Conservation (phyloP, 768 basidiomycete species). For the Omphalotus guepiniiformis region DNA sequence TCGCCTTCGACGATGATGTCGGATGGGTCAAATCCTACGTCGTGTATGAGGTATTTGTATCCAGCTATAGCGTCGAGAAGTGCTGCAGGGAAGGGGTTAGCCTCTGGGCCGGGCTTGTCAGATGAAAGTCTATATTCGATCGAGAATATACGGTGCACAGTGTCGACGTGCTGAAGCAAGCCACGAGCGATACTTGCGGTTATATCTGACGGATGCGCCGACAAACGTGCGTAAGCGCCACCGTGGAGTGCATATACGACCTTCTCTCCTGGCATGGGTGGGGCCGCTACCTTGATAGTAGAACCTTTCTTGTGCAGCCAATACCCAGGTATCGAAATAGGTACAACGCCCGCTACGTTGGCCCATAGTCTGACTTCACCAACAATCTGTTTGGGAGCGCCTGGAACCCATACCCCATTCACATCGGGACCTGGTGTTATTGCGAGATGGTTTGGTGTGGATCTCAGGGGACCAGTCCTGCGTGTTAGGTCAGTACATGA, state of each 20-base stretch:
- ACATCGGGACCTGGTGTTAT: constrained; percentile 36
- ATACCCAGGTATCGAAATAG: constrained; percentile 50
- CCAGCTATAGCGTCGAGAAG: constrained; percentile 72
- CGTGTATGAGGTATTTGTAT: constrained; percentile 63
- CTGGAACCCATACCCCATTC: constrained; percentile 47
- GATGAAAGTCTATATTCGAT: constrained; percentile 72
- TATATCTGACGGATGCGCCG: constrained; percentile 52
- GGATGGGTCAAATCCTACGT: constrained; percentile 49
- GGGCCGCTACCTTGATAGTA: constrained; percentile 28
- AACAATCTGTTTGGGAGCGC: constrained; percentile 36
- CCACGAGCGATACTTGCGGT: constrained; percentile 42
- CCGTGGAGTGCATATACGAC: constrained; percentile 63
- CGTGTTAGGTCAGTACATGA: background rate
- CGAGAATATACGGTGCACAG: constrained; percentile 48
- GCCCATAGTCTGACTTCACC: constrained; percentile 42
- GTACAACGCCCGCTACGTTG: constrained; percentile 31
- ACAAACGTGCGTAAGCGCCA: constrained; percentile 49
- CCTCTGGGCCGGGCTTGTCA: constrained; percentile 32
- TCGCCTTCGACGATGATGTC: constrained; percentile 70
- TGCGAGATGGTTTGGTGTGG: constrained; percentile 34
- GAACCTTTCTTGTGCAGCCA: constrained; percentile 45
- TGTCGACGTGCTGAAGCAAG: constrained; percentile 39
- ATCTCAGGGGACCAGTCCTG: constrained; percentile 32
- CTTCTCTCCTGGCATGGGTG: constrained; percentile 47
- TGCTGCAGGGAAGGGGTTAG: constrained; percentile 68